A percentile compares a stretch with the other conserved stretches of the same genome.
phyloP scores from a whole-genome alignment of 768 basidiomycete species.

The Paxillus ammoniavirescens region DNA sequence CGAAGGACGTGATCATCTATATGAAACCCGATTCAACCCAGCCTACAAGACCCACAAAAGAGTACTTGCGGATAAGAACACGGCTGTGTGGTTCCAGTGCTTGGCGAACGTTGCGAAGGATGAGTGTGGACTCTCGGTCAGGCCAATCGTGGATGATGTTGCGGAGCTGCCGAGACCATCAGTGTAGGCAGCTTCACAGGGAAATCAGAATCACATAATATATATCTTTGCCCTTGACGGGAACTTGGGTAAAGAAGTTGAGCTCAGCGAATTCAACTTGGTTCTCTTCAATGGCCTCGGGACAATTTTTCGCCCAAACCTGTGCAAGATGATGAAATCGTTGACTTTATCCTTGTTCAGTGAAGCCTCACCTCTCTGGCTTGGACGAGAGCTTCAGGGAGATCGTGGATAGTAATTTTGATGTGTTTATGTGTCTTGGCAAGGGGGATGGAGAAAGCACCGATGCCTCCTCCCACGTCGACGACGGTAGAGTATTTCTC shows the following conservation, averaged over 20 bases:
- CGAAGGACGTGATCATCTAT: slow-evolving; percentile 25
- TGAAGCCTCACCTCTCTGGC: slow-evolving; percentile 12
- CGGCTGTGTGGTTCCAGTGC: slow-evolving; percentile 30
- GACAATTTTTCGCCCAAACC: slow-evolving; percentile 14
- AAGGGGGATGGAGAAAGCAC: slow-evolving; percentile 30
- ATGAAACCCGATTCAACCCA: neutral
- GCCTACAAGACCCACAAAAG: neutral
- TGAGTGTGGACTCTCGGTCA: slow-evolving; percentile 24
- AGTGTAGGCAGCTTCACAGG: neutral
- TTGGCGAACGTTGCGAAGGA: slow-evolving; percentile 29
- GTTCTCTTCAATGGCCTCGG: slow-evolving; percentile 13
- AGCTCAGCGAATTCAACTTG: slow-evolving; percentile 19
- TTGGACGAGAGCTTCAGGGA: slow-evolving; percentile 23
- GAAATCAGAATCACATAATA: slow-evolving; percentile 19
- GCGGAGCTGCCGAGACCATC: neutral
- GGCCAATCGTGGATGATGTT: slow-evolving; percentile 34
- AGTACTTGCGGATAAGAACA: slow-evolving; percentile 30
- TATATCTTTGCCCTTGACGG: slow-evolving; percentile 17
- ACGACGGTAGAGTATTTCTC: slow-evolving; percentile 27
- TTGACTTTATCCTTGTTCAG: neutral
- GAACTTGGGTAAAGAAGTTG: slow-evolving; percentile 23
- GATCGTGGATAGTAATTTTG: slow-evolving; percentile 34
- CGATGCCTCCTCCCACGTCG: slow-evolving; percentile 36
- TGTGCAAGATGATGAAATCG: neutral
- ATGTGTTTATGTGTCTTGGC: slow-evolving; percentile 26